A percentile compares a stretch with the other conserved stretches of the same genome.
phyloP scores from a whole-genome alignment of 225 moss, liverwort and hornwort genomes.

The Climacium dendroides region DNA sequence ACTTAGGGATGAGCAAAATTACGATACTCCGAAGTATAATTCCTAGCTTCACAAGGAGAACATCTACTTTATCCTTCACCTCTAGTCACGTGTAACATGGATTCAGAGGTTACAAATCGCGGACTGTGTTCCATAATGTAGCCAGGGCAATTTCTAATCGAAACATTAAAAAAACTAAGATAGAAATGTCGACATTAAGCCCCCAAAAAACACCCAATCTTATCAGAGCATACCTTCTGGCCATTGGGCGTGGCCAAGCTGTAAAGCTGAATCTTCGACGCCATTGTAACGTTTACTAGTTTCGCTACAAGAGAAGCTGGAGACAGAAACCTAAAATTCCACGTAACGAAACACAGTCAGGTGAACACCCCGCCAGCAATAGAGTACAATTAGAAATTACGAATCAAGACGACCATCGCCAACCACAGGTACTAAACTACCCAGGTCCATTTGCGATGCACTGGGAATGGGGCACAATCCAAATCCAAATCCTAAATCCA shows the following conservation, averaged over 20 bases:
- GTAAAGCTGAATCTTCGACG: slow-evolving; percentile 37
- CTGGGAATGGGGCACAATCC: background rate
- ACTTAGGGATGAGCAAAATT: background rate
- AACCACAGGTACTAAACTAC: background rate
- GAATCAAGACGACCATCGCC: background rate
- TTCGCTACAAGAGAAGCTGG: background rate
- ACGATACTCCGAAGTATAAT: background rate
- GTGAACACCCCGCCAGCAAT: background rate
- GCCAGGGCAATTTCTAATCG: background rate
- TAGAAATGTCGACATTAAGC: background rate
- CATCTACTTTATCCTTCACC: background rate
- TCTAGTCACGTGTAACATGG: background rate
- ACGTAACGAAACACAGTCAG: background rate
- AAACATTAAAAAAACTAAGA: background rate
- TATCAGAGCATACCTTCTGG: slow-evolving; percentile 15
- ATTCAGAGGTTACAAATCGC: background rate
- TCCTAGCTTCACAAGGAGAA: background rate
- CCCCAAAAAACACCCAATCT: too few relatives aligned
- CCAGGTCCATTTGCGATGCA: background rate
- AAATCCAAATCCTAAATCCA: background rate
- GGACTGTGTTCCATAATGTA: background rate
- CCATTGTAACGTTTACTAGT: background rate
- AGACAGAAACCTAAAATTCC: background rate
- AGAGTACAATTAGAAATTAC: background rate
- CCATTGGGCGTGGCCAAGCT: slow-evolving; percentile 49